A percentile compares a stretch with the other conserved stretches of the same genome.
phyloP scores from a whole-genome alignment of 805 yeast genomes.

The Wickerhamomyces sydowiorum region DNA sequence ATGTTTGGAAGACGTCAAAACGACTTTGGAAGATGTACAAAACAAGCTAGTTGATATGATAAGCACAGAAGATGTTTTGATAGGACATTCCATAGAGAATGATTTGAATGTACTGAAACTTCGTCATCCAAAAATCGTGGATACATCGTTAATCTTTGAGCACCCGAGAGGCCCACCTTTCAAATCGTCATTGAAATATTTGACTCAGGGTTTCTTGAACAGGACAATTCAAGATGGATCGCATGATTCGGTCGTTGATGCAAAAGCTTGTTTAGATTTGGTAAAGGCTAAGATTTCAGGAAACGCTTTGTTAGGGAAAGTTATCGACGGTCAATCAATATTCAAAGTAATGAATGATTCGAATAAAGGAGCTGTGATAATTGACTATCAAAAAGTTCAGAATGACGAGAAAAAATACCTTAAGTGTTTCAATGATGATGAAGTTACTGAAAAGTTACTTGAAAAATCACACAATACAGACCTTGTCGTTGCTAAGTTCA shows the following conservation, averaged over 20 bases:
- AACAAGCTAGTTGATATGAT: constrained; percentile 41
- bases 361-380: constrained; percentile 25
- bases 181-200: constrained; percentile 70
- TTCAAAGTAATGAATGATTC: constrained; percentile 31
- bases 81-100: constrained; percentile 88
- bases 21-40: constrained; percentile 66
- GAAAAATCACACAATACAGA: constrained; percentile 18
- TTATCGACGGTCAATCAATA: constrained; percentile 35
- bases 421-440: constrained; percentile 54
- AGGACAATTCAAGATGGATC: constrained; percentile 63
- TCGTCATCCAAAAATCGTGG: constrained; percentile 70
- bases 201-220: constrained; percentile 52
- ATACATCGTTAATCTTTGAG: constrained; percentile 71
- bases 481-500: constrained; percentile 49
- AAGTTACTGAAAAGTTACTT: constrained; percentile 38
- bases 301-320: constrained; percentile 62
- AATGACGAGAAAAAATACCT: constrained; percentile 23
- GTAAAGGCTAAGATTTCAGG: constrained; percentile 62
- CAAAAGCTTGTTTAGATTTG: constrained; percentile 72
- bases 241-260: constrained; percentile 87
- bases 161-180: constrained; percentile 81
- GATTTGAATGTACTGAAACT: constrained; percentile 70
- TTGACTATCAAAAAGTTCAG: constrained; percentile 27
- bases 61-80: constrained; percentile 52
- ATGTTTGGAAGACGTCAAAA: constrained; percentile 52